Evolutionary conservation across 164 flowering plant species (phyloP).

Genomic region (Vitis rupestris): DNA sequence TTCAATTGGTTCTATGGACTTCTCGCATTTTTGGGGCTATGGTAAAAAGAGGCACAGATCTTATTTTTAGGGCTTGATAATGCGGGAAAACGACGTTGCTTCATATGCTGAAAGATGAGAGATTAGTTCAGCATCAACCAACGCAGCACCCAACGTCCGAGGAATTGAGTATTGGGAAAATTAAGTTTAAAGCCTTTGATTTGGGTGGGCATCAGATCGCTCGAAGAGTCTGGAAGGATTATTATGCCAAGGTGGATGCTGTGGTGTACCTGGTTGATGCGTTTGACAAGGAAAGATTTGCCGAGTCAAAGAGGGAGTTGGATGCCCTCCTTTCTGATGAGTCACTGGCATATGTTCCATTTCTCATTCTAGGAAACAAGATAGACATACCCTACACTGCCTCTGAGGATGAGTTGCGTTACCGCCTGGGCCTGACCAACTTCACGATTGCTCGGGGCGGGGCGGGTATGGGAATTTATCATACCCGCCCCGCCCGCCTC

Average conservation of each 20-base stretch:
- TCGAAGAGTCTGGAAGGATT: conserved; percentile 58
- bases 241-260: conserved; percentile 68
- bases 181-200: conserved; percentile 52
- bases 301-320: conserved; percentile 66
- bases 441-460: conserved; percentile 34
- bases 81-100: conserved; percentile 65
- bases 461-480: no score
- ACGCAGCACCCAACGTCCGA: conserved; percentile 46
- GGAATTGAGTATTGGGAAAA: conserved; percentile 38
- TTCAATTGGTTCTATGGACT: conserved; percentile 64
- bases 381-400: conserved; percentile 68
- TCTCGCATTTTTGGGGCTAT: conserved; percentile 50
- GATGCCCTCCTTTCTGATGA: conserved; percentile 74
- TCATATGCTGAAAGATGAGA: conserved; percentile 63
- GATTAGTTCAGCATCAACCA: conserved; percentile 46
- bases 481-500: no score
- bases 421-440: conserved; percentile 53
- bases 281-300: conserved; percentile 67
- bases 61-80: conserved; percentile 60
- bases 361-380: conserved; percentile 70
- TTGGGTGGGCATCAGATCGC: conserved; percentile 61
- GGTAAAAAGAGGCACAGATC: conserved; percentile 69
- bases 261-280: conserved; percentile 75
- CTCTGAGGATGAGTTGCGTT: conserved; percentile 64
- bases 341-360: conserved; percentile 55